phyloP scores from a whole-genome alignment of 169 alveolate species.

The Eimeria praecox region DNA sequence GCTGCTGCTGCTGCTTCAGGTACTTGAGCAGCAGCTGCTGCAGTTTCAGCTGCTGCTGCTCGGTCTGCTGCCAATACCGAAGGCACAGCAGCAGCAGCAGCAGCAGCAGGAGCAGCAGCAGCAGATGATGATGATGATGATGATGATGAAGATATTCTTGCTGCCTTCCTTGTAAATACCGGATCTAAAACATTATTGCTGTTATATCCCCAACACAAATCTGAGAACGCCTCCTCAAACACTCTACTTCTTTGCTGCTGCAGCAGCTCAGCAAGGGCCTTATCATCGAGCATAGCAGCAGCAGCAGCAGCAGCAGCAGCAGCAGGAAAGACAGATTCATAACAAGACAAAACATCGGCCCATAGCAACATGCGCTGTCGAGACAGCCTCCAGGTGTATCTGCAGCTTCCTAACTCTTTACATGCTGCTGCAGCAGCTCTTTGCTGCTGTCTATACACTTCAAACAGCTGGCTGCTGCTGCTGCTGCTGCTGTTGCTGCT shows the following conservation, averaged over 20 bases:
- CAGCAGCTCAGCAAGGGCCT: slow-evolving; percentile 52
- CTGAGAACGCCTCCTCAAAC: slow-evolving; percentile 38
- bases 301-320: slow-evolving; percentile 59
- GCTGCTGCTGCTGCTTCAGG: background rate
- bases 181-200: slow-evolving; percentile 46
- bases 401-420: background rate
- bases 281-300: slow-evolving; percentile 35
- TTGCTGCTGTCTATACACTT: slow-evolving; percentile 54
- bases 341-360: slow-evolving; percentile 4
- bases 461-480: slow-evolving; percentile 2
- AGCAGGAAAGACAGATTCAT: slow-evolving; percentile 23
- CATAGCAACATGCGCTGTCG: slow-evolving; percentile 63
- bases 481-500: background rate
- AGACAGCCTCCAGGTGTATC: slow-evolving; percentile 59
- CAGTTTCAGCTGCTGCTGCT: slow-evolving; percentile 12
- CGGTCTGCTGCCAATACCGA: background rate
- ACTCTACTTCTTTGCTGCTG: slow-evolving; percentile 54
- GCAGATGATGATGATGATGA: background rate
- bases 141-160: background rate
- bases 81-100: background rate
- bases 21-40: background rate
- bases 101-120: slow-evolving; percentile 29
- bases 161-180: slow-evolving; percentile 29
- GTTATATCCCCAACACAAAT: background rate
- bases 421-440: slow-evolving; percentile 58